Conservation (phyloP, 345 rosid species). For the Gossypium mustelinum region DNA sequence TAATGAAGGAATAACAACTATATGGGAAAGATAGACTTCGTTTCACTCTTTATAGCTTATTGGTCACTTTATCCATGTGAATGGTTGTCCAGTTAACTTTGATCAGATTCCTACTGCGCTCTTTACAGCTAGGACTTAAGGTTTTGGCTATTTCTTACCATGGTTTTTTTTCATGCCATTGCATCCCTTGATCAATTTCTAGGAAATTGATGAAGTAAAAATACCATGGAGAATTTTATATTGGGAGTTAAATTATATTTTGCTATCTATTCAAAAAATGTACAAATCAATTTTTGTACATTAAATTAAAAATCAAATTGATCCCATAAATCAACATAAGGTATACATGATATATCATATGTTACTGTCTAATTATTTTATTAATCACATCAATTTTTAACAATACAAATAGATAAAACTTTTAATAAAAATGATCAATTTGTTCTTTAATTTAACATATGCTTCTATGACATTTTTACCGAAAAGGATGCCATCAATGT, state of each 20-base stretch:
- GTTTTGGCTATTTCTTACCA: too few species aligned
- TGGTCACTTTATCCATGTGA: constrained; percentile 6
- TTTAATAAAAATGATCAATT: too few species aligned
- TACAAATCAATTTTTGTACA: fast-evolving
- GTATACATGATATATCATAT: fast-evolving
- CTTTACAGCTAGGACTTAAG: too few species aligned
- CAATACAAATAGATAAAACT: fast-evolving
- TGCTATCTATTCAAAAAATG: fast-evolving
- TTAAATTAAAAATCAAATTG: too few species aligned
- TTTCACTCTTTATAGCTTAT: neutral
- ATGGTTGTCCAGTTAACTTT: neutral
- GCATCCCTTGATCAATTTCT: neutral
- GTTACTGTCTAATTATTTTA: fast-evolving
- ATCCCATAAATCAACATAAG: fast-evolving
- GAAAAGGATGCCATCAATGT: neutral
- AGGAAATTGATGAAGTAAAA: neutral
- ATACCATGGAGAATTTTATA: too few species aligned
- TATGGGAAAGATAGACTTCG: neutral
- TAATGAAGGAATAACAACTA: neutral
- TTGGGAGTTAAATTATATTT: fast-evolving
- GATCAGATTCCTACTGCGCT: neutral
- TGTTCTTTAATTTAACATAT: fast-evolving
- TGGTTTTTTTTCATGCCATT: too few species aligned
- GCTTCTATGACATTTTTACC: too few species aligned
- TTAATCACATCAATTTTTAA: fast-evolving